Evolutionary conservation across 441 rosid genomes (phyloP).

Genomic region (Geranium incanum): DNA sequence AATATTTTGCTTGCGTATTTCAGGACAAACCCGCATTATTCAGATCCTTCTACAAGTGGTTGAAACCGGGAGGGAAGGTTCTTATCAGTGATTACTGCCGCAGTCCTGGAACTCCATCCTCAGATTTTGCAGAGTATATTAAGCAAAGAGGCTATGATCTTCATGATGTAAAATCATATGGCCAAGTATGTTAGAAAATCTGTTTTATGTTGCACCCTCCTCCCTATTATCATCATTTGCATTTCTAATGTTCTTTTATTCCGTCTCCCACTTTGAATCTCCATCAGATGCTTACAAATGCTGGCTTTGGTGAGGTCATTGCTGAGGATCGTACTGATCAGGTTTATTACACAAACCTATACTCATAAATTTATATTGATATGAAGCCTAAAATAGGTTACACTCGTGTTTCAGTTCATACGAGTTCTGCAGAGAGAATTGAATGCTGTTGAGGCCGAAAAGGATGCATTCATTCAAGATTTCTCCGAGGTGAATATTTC

Average conservation of each 20-base stretch:
- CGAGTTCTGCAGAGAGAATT: constrained; percentile 5
- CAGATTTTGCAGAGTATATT: constrained; percentile 64
- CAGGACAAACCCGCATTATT: constrained; percentile 93
- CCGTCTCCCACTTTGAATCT: constrained; percentile 1
- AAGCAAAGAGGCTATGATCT: constrained; percentile 97
- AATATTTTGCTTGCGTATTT: constrained; percentile 13
- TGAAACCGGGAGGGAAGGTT: constrained; percentile 93
- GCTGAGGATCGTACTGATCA: constrained; percentile 89
- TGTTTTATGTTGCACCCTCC: not conserved
- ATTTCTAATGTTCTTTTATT: constrained; percentile 2
- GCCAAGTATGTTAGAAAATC: constrained; percentile 46
- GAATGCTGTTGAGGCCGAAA: not conserved
- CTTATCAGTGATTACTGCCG: constrained; percentile 91
- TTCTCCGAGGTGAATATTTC: not conserved
- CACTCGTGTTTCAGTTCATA: not conserved
- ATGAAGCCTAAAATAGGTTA: not conserved
- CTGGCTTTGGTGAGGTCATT: constrained; percentile 65
- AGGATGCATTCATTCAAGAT: constrained; percentile 7
- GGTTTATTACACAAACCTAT: constrained; percentile 30
- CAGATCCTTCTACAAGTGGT: constrained; percentile 82
- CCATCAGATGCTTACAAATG: constrained; percentile 70
- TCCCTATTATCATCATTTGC: not conserved
- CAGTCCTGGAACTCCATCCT: constrained; percentile 54
- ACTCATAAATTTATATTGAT: not conserved
- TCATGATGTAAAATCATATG: constrained; percentile 71